phyloP scores from a whole-genome alignment of 805 yeast genomes.

The Martiniozyma abietophila region DNA sequence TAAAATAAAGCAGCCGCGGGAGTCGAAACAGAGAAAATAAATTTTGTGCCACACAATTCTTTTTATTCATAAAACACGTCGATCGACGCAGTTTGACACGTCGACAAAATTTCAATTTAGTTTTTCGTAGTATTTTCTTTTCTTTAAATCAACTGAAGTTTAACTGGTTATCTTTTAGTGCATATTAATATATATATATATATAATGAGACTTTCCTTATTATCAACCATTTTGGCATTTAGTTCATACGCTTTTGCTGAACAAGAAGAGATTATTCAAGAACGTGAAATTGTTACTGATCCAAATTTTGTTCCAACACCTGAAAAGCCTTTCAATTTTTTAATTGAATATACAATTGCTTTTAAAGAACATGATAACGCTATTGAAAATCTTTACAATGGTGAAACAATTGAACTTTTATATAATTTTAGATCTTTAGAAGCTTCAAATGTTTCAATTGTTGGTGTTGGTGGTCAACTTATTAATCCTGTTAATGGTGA shows the following conservation, averaged over 20 bases:
- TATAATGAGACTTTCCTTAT: slow-evolving; percentile 9
- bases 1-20: no score
- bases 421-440: slow-evolving; percentile 49
- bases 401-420: slow-evolving; percentile 42
- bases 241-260: slow-evolving; percentile 12
- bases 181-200: no score
- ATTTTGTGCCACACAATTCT: no score
- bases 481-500: slow-evolving; percentile 45
- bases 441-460: slow-evolving; percentile 38
- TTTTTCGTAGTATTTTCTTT: no score
- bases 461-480: slow-evolving; percentile 64
- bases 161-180: no score
- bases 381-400: slow-evolving; percentile 36
- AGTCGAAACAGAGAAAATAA: no score
- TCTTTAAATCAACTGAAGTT: no score
- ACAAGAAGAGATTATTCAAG: slow-evolving; percentile 7
- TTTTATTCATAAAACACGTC: no score
- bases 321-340: slow-evolving; percentile 35
- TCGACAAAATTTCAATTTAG: no score
- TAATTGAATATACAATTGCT: slow-evolving; percentile 37
- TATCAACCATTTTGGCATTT: slow-evolving; percentile 5
- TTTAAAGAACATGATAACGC: slow-evolving; percentile 28
- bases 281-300: slow-evolving; percentile 13
- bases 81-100: no score
- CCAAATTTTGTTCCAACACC: slow-evolving; percentile 25